Percentiles rank a stretch among this genome's conserved stretches.
Conservation (phyloP, 805 yeast species). For the Saturnispora besseyi region DNA sequence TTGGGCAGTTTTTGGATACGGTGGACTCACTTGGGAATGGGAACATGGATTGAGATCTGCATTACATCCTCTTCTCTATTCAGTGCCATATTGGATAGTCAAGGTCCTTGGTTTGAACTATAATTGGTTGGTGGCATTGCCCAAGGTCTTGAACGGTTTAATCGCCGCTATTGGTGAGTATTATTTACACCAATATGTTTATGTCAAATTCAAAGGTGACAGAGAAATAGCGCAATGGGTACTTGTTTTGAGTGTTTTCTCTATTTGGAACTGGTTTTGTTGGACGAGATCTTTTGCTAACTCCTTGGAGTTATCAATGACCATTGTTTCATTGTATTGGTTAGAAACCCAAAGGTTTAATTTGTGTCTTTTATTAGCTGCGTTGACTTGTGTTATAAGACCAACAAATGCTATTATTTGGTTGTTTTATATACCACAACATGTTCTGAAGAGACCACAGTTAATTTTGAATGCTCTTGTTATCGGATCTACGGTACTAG, state of each 20-base stretch:
- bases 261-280: constrained; percentile 77
- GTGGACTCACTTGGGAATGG: constrained; percentile 96
- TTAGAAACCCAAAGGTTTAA: constrained; percentile 37
- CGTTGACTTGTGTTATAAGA: constrained; percentile 59
- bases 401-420: constrained; percentile 82
- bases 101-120: constrained; percentile 29
- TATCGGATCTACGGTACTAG: constrained; percentile 21
- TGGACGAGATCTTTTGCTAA: constrained; percentile 81
- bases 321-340: constrained; percentile 52
- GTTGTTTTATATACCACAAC: constrained; percentile 46
- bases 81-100: constrained; percentile 32
- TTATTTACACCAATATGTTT: constrained; percentile 39
- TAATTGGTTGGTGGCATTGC: constrained; percentile 37
- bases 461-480: constrained; percentile 6
- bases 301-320: constrained; percentile 65
- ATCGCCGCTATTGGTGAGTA: constrained; percentile 69
- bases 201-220: constrained; percentile 23
- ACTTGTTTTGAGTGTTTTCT: constrained; percentile 43
- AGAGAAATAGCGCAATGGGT: constrained; percentile 32
- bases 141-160: constrained; percentile 61
- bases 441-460: constrained; percentile 15
- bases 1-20: constrained; percentile 60
- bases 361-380: constrained; percentile 38
- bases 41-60: constrained; percentile 61
- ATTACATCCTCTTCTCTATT: constrained; percentile 69